These are phyloP conservation scores for Prinsepia uniflora DNA, from an alignment of 306 rosid genomes.

Conservation along the genomic window DNA sequence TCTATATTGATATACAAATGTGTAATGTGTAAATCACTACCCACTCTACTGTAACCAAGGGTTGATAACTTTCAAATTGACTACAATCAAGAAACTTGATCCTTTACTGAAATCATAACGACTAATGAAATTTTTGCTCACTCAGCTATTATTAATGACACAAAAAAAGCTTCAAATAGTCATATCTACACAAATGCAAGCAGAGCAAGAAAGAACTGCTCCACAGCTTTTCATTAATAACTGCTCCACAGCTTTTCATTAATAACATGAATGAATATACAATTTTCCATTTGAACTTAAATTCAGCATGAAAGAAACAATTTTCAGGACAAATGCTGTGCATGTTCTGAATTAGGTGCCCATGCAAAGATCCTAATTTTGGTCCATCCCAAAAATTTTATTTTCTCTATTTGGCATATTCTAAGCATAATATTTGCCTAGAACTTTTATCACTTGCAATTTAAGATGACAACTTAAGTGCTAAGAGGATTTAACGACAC, in stretches of 20 bases:
- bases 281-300: neutral
- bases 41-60: neutral
- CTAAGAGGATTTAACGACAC: too few relatives aligned
- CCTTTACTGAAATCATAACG: neutral
- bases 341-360: too few relatives aligned
- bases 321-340: neutral
- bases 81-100: neutral
- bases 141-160: neutral
- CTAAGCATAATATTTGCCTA: too few relatives aligned
- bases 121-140: neutral
- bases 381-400: too few relatives aligned
- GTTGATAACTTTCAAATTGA: neutral
- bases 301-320: neutral
- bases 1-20: neutral
- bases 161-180: neutral
- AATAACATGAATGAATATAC: neutral
- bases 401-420: too few relatives aligned
- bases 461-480: too few relatives aligned
- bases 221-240: slow-evolving; percentile 2
- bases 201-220: neutral
- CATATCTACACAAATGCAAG: neutral
- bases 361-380: too few relatives aligned
- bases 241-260: neutral
- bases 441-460: too few relatives aligned
- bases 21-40: neutral